Evolutionary conservation across 352 stramenopile genomes (phyloP).

Genomic region (Globisporangium sylvaticum): DNA sequence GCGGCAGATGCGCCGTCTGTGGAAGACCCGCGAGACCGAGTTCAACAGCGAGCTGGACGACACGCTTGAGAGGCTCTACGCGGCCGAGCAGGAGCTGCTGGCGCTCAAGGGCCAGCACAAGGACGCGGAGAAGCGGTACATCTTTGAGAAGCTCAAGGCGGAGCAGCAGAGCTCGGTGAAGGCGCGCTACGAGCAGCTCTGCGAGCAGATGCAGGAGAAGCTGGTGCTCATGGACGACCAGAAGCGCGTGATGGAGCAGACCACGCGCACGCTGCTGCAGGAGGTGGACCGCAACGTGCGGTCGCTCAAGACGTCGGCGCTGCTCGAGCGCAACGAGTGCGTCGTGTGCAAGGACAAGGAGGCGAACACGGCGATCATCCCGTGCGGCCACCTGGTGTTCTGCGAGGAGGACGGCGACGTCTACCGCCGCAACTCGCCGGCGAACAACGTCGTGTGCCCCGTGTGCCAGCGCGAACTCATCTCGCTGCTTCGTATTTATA

Average conservation of each 20-base stretch:
- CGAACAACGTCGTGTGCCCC: slow-evolving; percentile 53
- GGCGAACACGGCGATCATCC: slow-evolving; percentile 70
- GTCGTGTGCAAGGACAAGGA: slow-evolving; percentile 76
- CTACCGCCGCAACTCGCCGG: slow-evolving; percentile 48
- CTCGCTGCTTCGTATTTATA: slow-evolving; percentile 78
- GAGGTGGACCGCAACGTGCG: slow-evolving; percentile 76
- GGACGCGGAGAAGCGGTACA: slow-evolving; percentile 67
- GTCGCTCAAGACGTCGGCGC: slow-evolving; percentile 54
- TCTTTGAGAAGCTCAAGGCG: slow-evolving; percentile 60
- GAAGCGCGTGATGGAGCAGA: slow-evolving; percentile 77
- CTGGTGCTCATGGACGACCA: slow-evolving; percentile 62
- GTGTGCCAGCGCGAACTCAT: slow-evolving; percentile 82
- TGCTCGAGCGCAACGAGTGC: slow-evolving; percentile 68
- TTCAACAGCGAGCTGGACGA: slow-evolving; percentile 70
- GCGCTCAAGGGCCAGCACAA: slow-evolving; percentile 41
- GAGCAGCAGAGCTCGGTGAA: slow-evolving; percentile 83
- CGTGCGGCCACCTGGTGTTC: slow-evolving; percentile 82
- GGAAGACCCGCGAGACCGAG: slow-evolving; percentile 72
- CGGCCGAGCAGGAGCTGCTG: slow-evolving; percentile 38
- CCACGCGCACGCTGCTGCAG: slow-evolving; percentile 59
- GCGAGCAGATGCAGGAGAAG: slow-evolving; percentile 69
- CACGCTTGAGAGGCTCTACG: slow-evolving; percentile 45
- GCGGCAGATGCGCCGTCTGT: slow-evolving; percentile 71
- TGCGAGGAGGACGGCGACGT: slow-evolving; percentile 76
- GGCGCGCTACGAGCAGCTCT: slow-evolving; percentile 64